A percentile compares a stretch with the other conserved stretches of the same genome.
Conservation (phyloP, 2,329 filamentous ascomycete genomes). For the Myriosclerotinia duriaeana region DNA sequence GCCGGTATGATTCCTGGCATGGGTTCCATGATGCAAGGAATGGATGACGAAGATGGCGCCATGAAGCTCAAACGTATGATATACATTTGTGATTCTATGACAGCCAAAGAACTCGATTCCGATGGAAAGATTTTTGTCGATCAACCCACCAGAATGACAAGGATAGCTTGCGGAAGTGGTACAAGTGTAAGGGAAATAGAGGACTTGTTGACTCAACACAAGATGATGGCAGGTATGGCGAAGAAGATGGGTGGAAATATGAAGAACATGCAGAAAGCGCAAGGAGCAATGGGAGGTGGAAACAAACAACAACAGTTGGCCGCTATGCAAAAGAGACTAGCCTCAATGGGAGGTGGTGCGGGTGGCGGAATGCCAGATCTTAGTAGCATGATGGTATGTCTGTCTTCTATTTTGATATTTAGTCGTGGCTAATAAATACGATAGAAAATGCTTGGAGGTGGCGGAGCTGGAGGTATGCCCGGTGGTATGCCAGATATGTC, state of each 20-base stretch:
- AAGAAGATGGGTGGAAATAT: conserved; percentile 98
- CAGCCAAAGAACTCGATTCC: conserved; percentile 88
- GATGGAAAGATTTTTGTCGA: conserved; percentile 94
- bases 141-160: conserved; percentile 88
- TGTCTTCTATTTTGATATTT: background rate
- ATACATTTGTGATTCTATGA: conserved; percentile 99
- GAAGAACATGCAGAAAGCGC: conserved; percentile 95
- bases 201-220: conserved; percentile 93
- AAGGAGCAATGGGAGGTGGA: conserved; percentile 84
- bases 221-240: conserved; percentile 98
- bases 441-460: conserved; percentile 77
- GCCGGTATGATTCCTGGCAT: conserved; percentile 98
- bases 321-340: conserved; percentile 93
- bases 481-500: conserved; percentile 66
- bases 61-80: conserved; percentile 96
- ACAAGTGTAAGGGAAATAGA: conserved; percentile 92
- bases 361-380: conserved; percentile 74
- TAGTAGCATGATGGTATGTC: conserved; percentile 66
- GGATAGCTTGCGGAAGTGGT: conserved; percentile 84
- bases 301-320: conserved; percentile 93
- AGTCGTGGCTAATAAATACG: background rate
- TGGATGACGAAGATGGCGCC: conserved; percentile 96
- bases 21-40: conserved; percentile 87
- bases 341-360: conserved; percentile 81
- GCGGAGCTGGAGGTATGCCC: conserved; percentile 51